Conservation (phyloP, 129 eudicot species). For the Helianthus annuus region HanXRQr2.0-SUNRISE NC_035440.2:15065943-15066442, state of each 20-base stretch:
- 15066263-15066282: not conserved
- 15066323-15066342: not conserved
- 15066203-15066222: constrained; percentile 4
- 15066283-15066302: not conserved
- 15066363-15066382: not conserved
- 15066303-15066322: not conserved
- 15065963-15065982: constrained; percentile 67
- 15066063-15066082: constrained; percentile 63
- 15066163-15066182: not conserved
- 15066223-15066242: not conserved
- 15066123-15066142: constrained; percentile 26
- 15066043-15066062: constrained; percentile 70
- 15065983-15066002: constrained; percentile 72
- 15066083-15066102: constrained; percentile 64
- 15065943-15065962: constrained; percentile 72
- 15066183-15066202: not conserved
- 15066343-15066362: constrained; percentile 3
- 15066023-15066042: constrained; percentile 65
- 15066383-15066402: not conserved
- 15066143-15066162: not conserved
- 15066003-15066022: constrained; percentile 61
- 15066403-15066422: not conserved
- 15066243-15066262: not conserved
- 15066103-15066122: constrained; percentile 68
- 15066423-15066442: not conserved